A percentile compares a stretch with the other conserved stretches of the same genome.
Evolutionary conservation across 306 rosid genomes (phyloP).

Genomic region (Pyrus betulifolia): DNA sequence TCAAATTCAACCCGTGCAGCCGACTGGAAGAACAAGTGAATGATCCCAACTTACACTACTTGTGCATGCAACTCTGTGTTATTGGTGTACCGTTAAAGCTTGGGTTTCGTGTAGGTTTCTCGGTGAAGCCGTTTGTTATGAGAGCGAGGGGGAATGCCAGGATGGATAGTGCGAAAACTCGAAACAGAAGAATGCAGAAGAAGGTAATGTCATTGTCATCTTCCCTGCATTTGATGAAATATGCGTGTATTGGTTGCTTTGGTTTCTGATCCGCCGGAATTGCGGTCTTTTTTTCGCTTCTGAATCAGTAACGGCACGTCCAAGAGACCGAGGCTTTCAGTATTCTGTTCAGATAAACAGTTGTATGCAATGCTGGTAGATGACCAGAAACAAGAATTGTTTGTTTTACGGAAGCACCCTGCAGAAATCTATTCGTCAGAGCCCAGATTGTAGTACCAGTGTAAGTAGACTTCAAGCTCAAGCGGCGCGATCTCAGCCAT

Average conservation of each 20-base stretch:
- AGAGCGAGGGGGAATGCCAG: constrained; percentile 55
- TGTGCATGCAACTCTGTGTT: neutral
- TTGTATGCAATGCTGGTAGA: constrained; percentile 86
- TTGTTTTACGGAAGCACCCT: constrained; percentile 74
- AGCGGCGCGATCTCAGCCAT: neutral
- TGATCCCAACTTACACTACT: neutral
- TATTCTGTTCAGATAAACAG: constrained; percentile 80
- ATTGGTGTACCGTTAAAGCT: neutral
- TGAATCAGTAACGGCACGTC: constrained; percentile 70
- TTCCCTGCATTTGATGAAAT: neutral
- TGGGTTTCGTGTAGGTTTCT: constrained; percentile 36
- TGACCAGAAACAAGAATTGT: constrained; percentile 75
- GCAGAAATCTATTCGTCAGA: constrained; percentile 55
- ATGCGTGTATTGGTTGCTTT: neutral
- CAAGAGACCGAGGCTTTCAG: constrained; percentile 77
- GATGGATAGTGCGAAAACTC: constrained; percentile 58
- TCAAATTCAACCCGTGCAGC: constrained; percentile 33
- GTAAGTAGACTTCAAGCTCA: constrained; percentile 35
- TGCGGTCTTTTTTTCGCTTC: neutral
- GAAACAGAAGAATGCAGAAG: constrained; percentile 57
- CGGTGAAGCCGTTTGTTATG: constrained; percentile 34
- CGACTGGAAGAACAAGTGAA: constrained; percentile 27
- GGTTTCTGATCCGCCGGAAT: neutral
- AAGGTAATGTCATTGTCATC: constrained; percentile 36
- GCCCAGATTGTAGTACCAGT: constrained; percentile 38